Conservation (phyloP, 1,284 basidiomycete genomes). For the Flammula alnicola region DNA sequence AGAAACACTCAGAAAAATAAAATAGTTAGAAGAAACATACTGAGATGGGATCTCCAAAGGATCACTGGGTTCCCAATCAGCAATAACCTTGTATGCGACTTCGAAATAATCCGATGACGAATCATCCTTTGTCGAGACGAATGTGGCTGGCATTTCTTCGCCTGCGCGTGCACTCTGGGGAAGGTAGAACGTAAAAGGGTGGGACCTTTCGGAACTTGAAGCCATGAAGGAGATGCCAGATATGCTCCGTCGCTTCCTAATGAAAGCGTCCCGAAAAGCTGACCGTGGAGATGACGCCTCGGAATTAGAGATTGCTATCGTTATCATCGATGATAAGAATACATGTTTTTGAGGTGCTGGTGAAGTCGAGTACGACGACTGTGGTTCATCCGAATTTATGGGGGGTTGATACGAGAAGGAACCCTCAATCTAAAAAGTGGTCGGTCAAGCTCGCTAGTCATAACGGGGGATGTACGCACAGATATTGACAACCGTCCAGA, state of each 20-base stretch:
- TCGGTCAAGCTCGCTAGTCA: background rate
- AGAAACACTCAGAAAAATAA: conserved; percentile 15
- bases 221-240: conserved; percentile 40
- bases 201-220: conserved; percentile 42
- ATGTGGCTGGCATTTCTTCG: conserved; percentile 67
- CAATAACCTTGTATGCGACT: conserved; percentile 60
- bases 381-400: conserved; percentile 30
- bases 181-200: conserved; percentile 63
- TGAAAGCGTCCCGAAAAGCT: conserved; percentile 57
- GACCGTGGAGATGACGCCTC: conserved; percentile 45
- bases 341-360: conserved; percentile 51
- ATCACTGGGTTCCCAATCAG: conserved; percentile 62
- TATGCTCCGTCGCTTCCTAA: conserved; percentile 46
- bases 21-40: conserved; percentile 43
- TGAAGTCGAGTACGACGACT: conserved; percentile 23
- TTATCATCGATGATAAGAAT: conserved; percentile 58
- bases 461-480: conserved; percentile 41
- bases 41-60: conserved; percentile 45
- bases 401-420: conserved; percentile 54
- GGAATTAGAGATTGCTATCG: conserved; percentile 47
- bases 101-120: conserved; percentile 23
- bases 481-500: conserved; percentile 62
- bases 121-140: conserved; percentile 38
- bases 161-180: conserved; percentile 51
- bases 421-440: conserved; percentile 58